Evolutionary conservation across 2,329 filamentous ascomycete species (phyloP), one percentile per base, ranked within the genome.

Genomic region (Hawksworthiomyces lignivorus): DNA sequence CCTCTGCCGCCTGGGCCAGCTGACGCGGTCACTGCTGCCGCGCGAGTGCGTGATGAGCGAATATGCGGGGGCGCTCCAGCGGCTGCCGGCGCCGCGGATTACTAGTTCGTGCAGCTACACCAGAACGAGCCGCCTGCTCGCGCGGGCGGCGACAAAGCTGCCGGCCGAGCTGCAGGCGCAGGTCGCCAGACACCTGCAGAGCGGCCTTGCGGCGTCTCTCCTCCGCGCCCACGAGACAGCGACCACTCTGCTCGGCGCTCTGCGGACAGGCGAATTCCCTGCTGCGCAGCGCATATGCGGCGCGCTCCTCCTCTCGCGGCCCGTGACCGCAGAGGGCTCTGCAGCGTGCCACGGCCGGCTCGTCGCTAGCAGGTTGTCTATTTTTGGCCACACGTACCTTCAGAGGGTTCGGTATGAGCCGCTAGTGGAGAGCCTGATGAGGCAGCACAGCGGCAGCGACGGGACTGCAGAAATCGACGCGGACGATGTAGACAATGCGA

Each of bases 341-440:
- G 17, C 15, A 21, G 28, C 21, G 22, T n/a, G 20, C 29, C 34
- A 30, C 15, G 38, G 43, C 1, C 30, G 24, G 32, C 43, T 45
- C 9, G 18, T 37, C 22, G 43, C 43, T 9, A 36, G 22, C 11
- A 12, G 4, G 7, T 27, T 45, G 20, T 19, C 29, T 18, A 15
- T 45, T 9, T 45, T 45, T 41, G 38, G 43, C 12, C 43, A 30
- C 14, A 38, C 18, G 7, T 45, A 45, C 30, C 35, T 45, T 12
- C 34, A 30, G 14, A 38, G 7, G 11, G 20, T 28, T 20, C 12
- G 7, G 11, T 45, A 41, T 35, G 7, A 21, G n/a, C 4, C 20
- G 6, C 28, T 17, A 17, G 32, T 12, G 22, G 34, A 33, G 19
- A 33, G 4, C 5, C 15, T 32, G 2, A 37, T 21, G 19, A 21